These are phyloP conservation scores for Mucor sp. DNA, from an alignment of 371 early-diverging fungal genomes.

Conservation along the genomic window DNA sequence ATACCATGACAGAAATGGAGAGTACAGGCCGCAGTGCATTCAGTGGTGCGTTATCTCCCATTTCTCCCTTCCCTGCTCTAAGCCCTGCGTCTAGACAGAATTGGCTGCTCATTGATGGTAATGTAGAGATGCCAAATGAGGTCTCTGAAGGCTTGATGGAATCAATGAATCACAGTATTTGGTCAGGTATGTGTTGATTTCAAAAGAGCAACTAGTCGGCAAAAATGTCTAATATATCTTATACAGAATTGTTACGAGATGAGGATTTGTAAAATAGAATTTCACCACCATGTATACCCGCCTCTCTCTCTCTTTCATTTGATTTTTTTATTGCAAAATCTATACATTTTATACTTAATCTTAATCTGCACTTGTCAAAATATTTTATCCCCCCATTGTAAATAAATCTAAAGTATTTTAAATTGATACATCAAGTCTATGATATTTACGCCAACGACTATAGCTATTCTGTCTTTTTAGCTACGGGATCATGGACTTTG, in stretches of 20 bases:
- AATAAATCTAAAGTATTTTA: not conserved
- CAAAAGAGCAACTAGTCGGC: too few species aligned
- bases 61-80: conserved; percentile 11
- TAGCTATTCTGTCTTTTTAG: not conserved
- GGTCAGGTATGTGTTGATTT: conserved; percentile 31
- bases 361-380: not conserved
- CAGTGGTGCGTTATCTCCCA: conserved; percentile 14
- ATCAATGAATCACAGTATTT: conserved; percentile 31
- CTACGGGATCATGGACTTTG: not conserved
- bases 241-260: conserved; percentile 7
- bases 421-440: not conserved
- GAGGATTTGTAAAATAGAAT: conserved; percentile 6
- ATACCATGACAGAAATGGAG: conserved; percentile 17
- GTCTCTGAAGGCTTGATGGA: conserved; percentile 39
- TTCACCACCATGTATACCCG: not conserved
- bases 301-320: not conserved
- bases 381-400: not conserved
- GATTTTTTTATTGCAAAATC: not conserved
- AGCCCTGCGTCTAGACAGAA: conserved; percentile 28
- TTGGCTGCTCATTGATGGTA: conserved; percentile 40
- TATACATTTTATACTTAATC: not conserved
- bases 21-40: conserved; percentile 12
- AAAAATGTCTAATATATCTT: not conserved
- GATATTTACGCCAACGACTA: not conserved
- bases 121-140: conserved; percentile 37